Evolutionary conservation across 179 eudicot species (phyloP).

Genomic region (Silene vulgaris): DNA sequence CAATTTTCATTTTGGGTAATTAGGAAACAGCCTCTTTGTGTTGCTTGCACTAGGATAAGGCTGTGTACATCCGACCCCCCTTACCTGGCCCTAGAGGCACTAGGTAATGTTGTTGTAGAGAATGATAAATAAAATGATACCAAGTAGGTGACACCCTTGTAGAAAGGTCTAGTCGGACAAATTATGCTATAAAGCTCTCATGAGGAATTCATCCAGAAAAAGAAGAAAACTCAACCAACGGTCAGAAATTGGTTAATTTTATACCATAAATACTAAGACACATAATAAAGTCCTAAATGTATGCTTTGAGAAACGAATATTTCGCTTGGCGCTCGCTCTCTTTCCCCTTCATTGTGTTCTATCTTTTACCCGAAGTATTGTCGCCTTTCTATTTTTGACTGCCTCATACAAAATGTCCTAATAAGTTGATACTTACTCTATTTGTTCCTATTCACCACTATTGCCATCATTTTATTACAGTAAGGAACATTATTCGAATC

Average conservation of each 20-base stretch:
- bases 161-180: neutral
- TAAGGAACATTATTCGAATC: neutral
- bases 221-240: neutral
- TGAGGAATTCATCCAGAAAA: neutral
- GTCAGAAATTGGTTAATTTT: neutral
- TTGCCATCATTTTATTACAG: neutral
- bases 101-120: neutral
- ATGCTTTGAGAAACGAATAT: neutral
- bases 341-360: neutral
- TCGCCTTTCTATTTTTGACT: neutral
- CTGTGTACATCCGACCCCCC: too few relatives aligned
- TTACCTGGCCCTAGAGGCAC: too few relatives aligned
- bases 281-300: neutral
- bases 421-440: neutral
- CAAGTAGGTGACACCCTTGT: neutral
- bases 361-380: neutral
- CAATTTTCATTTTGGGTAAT: too few relatives aligned
- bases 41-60: too few relatives aligned
- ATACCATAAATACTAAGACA: constrained; percentile 4
- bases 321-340: neutral
- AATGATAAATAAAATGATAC: neutral
- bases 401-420: neutral
- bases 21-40: too few relatives aligned
- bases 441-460: neutral
- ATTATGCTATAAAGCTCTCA: neutral